Percentiles rank a stretch among this genome's conserved stretches.
Conservation (phyloP, 441 rosid genomes). For the Jatropha podagrica region DNA sequence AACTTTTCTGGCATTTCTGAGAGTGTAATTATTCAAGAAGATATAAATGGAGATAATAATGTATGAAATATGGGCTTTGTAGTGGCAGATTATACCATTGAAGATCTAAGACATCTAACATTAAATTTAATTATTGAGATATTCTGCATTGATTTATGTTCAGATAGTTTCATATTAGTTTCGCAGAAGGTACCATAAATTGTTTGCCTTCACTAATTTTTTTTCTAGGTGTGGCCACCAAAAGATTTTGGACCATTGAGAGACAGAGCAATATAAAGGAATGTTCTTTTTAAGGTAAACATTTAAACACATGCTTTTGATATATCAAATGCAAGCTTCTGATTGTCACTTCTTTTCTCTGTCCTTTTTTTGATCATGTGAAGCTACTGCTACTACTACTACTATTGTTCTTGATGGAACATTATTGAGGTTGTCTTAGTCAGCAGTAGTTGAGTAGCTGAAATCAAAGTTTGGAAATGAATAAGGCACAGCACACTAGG, state of each 20-base stretch:
- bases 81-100: background rate
- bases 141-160: background rate
- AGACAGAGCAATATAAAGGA: conserved; percentile 17
- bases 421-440: background rate
- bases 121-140: background rate
- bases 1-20: background rate
- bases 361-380: background rate
- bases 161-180: background rate
- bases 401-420: background rate
- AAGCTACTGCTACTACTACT: background rate
- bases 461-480: background rate
- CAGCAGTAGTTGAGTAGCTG: background rate
- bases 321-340: background rate
- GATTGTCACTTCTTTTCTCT: background rate
- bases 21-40: background rate
- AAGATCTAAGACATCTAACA: background rate
- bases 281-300: conserved; percentile 1
- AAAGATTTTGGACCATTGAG: conserved; percentile 53
- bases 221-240: conserved; percentile 57
- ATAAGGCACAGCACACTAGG: background rate
- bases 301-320: background rate
- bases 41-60: background rate
- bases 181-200: background rate
- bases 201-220: background rate
- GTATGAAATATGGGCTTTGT: background rate